Evolutionary conservation across 352 stramenopile genomes (phyloP), one percentile per base, ranked within the genome.

Genomic region (Phytophthora hybrid): DNA sequence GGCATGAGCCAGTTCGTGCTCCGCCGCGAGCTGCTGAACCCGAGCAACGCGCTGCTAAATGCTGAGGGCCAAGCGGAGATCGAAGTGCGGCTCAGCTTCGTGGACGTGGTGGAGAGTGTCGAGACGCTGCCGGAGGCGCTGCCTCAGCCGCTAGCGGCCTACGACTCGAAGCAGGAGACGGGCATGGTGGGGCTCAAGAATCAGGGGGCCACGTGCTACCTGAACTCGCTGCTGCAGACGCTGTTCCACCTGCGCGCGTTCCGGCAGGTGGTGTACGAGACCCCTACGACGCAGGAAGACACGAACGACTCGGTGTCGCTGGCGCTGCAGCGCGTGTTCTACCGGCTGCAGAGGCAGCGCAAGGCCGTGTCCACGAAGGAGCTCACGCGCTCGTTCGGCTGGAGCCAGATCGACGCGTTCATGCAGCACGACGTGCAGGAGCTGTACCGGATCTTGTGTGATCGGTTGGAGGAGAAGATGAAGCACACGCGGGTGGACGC

Each of bases 351-450:
- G 72, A 80, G 78, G 18, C 78, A 94, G 58, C 64, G 52, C 3
- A 93, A 91, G 32, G 87, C 90, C 1, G 94, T 98, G 61, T 94
- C 85, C 21, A 98, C 95, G 0, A 97, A 98, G 64, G 93, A 98
- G 63, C 80, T 98, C 1, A 98, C 95, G 29, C 87, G 89, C 14
- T 94, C 92, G 8, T 98, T 98, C 78, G 94, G 92, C 0, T 98
- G 95, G 95, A 96, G 87, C 44, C 84, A 92, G 44, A 89, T 94
- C 26, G 93, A 98, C 66, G 83, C 93, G 19, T 98, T 97, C 77
- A 96, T 96, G 82, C 94, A 98, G 77, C 95, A 98, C 67, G 93
- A 98, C 63, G 94, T 98, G 4, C 94, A 98, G 70, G 90, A 97
- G 63, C 82, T 97, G 9, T 96, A 97, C 37, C 90, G 93, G 8